Evolutionary conservation across 2,329 filamentous ascomycete species (phyloP).

Genomic region (Penicillium sp.): DNA sequence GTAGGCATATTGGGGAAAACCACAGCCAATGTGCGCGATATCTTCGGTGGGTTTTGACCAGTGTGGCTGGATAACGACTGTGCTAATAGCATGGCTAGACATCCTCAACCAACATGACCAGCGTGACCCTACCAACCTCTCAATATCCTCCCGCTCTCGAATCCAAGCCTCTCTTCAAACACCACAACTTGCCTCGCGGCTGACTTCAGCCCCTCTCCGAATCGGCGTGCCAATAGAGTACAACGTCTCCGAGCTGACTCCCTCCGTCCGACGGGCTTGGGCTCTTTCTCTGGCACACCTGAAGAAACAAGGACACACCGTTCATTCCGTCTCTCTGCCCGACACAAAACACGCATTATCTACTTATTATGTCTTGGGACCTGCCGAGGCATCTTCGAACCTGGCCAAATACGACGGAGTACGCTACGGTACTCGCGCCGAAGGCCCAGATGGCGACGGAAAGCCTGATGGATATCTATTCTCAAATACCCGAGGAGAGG

Average conservation of each 20-base stretch:
- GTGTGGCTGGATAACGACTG: neutral
- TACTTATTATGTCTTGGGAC: conserved; percentile 92
- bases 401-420: conserved; percentile 95
- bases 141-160: conserved; percentile 53
- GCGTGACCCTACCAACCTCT: conserved; percentile 72
- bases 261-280: conserved; percentile 70
- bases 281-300: conserved; percentile 58
- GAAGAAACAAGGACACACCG: conserved; percentile 62
- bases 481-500: conserved; percentile 67
- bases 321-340: conserved; percentile 77
- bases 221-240: conserved; percentile 72
- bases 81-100: conserved; percentile 33
- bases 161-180: conserved; percentile 46
- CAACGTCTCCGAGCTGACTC: conserved; percentile 77
- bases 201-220: conserved; percentile 38
- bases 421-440: conserved; percentile 70
- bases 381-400: conserved; percentile 93
- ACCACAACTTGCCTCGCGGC: conserved; percentile 22
- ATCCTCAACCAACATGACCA: conserved; percentile 61
- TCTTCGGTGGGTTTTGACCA: conserved; percentile 46
- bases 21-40: conserved; percentile 51
- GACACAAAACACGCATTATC: conserved; percentile 81
- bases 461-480: conserved; percentile 62
- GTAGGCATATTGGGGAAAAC: conserved; percentile 70
- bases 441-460: conserved; percentile 51